Percentiles rank a stretch among this genome's conserved stretches.
Conservation (phyloP, 805 yeast genomes). For the Hanseniaspora thailandica region DNA sequence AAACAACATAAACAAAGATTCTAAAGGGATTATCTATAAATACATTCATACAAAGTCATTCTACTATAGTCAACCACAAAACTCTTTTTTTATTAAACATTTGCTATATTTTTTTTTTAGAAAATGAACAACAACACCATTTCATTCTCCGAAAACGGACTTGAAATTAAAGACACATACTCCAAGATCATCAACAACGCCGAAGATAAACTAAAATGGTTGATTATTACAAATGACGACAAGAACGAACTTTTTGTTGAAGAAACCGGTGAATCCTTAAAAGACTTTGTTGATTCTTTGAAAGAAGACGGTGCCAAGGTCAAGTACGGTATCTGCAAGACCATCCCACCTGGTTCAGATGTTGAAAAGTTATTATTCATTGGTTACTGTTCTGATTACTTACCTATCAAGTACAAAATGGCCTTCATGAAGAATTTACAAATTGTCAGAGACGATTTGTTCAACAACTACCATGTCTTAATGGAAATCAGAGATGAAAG, state of each 20-base stretch:
- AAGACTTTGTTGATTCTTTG: slow-evolving; percentile 69
- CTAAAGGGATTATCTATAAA: no score
- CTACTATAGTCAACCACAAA: no score
- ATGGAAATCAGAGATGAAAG: slow-evolving; percentile 91
- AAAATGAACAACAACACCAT: slow-evolving; percentile 36
- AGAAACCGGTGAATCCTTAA: slow-evolving; percentile 49
- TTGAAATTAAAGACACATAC: slow-evolving; percentile 62
- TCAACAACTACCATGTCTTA: slow-evolving; percentile 86
- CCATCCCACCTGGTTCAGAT: slow-evolving; percentile 83
- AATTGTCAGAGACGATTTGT: slow-evolving; percentile 49
- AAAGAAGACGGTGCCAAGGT: slow-evolving; percentile 59
- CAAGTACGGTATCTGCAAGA: slow-evolving; percentile 81
- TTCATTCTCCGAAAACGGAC: slow-evolving; percentile 55
- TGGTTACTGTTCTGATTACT: slow-evolving; percentile 97
- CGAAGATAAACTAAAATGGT: slow-evolving; percentile 59
- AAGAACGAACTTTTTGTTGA: slow-evolving; percentile 34
- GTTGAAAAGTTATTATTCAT: slow-evolving; percentile 71
- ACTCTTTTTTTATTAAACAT: background rate
- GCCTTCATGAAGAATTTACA: slow-evolving; percentile 70
- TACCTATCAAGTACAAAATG: slow-evolving; percentile 64
- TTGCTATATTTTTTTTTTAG: background rate
- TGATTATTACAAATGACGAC: slow-evolving; percentile 65
- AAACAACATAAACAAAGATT: background rate
- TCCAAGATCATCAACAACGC: slow-evolving; percentile 62
- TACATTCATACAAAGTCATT: no score